Base-by-base conservation (phyloP, 805 yeast species). In the Cyberlindnera bimundalis region DNA sequence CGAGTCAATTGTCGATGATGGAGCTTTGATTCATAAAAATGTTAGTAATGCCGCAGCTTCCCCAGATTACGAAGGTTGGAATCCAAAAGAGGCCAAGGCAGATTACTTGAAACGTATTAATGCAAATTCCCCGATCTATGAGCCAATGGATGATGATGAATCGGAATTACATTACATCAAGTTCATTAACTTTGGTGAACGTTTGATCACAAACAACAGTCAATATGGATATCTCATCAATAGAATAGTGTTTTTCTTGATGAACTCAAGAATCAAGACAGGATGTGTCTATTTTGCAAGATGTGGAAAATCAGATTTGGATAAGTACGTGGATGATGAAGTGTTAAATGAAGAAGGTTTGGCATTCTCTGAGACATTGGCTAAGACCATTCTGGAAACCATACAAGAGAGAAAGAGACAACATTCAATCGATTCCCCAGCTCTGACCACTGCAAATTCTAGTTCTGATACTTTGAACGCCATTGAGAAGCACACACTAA, bases 281-380 rank as follows among this genome's bases (percentile, higher is more conserved):
- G 97, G 98, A 0, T 79, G 90, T 21, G 87, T 93, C n/a, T 93
- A 80, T 61, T 89, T 93, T 66, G 96, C 98, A 1, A 69, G 95
- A 46, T 85, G 93, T 61, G 79, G 83, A 10, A 66, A 71, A 36
- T 63, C 71, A 37, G 62, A 60, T 35, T 51, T 61, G 18, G 71
- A 68, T 38, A 76, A 74, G 48, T 86, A 77, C 62, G 72, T 83
- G 43, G 76, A 78, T 48, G 98, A 93, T 62, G 95, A 93, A 29
- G 84, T 82, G 13, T 69, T 91, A 55, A 86, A 85, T 51, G 80
- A 70, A n/a, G 79, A 73, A 37, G 97, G 97, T 3, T 56, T 67
- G 16, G 64, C 61, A 33, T 91, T 85, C 61, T 82, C 96, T 1
- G 67, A 72, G 36, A 70, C 73, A 20, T 68, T 93, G 48, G 74